Base-by-base conservation (phyloP, 1,284 basidiomycete species). In the Ganoderma lucidum region DNA sequence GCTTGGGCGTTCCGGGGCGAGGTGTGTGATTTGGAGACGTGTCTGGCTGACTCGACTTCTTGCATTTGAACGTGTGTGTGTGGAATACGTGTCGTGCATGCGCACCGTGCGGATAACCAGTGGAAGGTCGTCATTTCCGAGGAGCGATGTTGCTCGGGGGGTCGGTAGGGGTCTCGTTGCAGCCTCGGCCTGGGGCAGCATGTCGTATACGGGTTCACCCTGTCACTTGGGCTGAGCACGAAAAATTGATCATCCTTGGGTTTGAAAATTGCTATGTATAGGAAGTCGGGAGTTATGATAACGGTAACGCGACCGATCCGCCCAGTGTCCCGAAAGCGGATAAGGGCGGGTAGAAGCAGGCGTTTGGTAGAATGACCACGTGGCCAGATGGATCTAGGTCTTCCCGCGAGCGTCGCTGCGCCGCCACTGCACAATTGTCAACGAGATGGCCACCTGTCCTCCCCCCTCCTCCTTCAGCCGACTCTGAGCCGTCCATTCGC, bases 331-430 rank as follows among this genome's bases (percentile, higher is more conserved):
- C 53, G 1, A 56, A 56, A 32, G 30, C 53, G 30, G 53, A 56
- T 15, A 19, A 4, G 53, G 53, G 30, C 53, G 53, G 30, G 17
- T 32, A 32, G 3, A 19, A 8, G 32, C 53, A 35, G 53, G 53
- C 53, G 53, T 56, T 56, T 56, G 53, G 53, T 56, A 56, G 53
- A 56, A 56, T 56, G 30, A 17, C 53, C 53, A 56, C 53, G 53
- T 56, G 53, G 53, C 10, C 9, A 2, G 28, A 15, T 12, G 51
- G 45, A 48, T 48, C 45, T 48, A n/a, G 45, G n/a, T 28, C 5
- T 53, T 53, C 28, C 15, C 23, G 14, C 53, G 28, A 14, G 15
- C 44, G 23, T 23, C 23, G 23, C 23, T 23, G 23, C 23, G 23
- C 23, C 23, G 23, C 23, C 23, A 23, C 23, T 1, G 23, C 23